phyloP scores from a whole-genome alignment of 2,329 filamentous ascomycete species.

The Aureobasidium sp. region DNA sequence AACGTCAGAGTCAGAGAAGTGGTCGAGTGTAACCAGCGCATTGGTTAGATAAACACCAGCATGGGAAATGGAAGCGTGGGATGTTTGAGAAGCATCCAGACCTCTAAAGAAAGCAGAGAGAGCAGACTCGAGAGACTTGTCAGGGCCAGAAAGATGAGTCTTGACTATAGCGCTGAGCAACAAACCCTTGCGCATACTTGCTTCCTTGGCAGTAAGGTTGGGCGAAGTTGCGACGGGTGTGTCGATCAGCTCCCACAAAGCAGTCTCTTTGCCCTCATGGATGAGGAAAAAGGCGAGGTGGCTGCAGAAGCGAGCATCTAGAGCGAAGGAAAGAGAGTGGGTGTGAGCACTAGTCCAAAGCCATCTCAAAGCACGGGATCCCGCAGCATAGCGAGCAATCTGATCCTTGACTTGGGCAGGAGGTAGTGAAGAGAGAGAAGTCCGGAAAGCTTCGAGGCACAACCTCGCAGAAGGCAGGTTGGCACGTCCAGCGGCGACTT shows the following conservation, averaged over 20 bases:
- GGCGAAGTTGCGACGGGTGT: neutral
- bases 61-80: neutral
- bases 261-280: conserved; percentile 23
- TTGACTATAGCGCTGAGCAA: conserved; percentile 5
- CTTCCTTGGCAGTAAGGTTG: neutral
- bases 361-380: conserved; percentile 25
- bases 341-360: conserved; percentile 22
- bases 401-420: conserved; percentile 15
- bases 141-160: neutral
- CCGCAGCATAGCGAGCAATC: conserved; percentile 20
- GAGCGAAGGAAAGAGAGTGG: conserved; percentile 19
- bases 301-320: conserved; percentile 20
- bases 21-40: neutral
- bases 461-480: conserved; percentile 32
- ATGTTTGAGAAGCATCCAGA: neutral
- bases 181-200: conserved; percentile 4
- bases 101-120: conserved; percentile 3
- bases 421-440: conserved; percentile 18
- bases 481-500: conserved; percentile 33
- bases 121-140: neutral
- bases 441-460: conserved; percentile 31
- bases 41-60: neutral
- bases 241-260: conserved; percentile 26
- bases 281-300: conserved; percentile 23
- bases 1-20: neutral